Evolutionary conservation across 805 yeast genomes (phyloP).

Genomic region (Ogataea ramenticola): DNA sequence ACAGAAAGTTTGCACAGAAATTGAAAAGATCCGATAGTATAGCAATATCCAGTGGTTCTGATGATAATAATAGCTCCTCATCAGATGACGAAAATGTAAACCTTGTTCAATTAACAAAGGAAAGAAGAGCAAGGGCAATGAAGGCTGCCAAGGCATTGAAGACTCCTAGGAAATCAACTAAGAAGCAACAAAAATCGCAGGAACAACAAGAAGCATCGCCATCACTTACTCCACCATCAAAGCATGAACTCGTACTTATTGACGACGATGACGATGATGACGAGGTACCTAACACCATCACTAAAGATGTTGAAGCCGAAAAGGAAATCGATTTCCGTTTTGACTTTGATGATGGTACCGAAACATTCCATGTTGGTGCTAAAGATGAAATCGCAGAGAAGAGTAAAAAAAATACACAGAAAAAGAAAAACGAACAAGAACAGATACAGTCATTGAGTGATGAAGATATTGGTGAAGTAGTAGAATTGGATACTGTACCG

Average conservation of each 20-base stretch:
- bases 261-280: constrained; percentile 3
- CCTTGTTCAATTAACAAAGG: constrained; percentile 64
- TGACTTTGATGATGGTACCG: constrained; percentile 35
- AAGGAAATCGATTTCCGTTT: constrained; percentile 35
- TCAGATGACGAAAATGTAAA: constrained; percentile 66
- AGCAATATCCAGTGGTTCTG: constrained; percentile 29
- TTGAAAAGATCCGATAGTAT: constrained; percentile 16
- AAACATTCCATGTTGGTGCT: constrained; percentile 14
- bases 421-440: constrained; percentile 1
- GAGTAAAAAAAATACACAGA: constrained; percentile 4
- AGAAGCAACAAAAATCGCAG: constrained; percentile 4
- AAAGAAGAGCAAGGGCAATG: constrained; percentile 50
- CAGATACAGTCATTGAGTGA: constrained; percentile 26
- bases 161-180: constrained; percentile 14
- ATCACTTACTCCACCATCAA: background rate
- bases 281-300: constrained; percentile 19
- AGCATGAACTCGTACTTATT: constrained; percentile 1
- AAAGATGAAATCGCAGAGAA: constrained; percentile 7
- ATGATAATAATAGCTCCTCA: constrained; percentile 30
- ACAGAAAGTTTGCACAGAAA: constrained; percentile 19
- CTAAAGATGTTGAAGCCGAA: constrained; percentile 29
- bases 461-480: constrained; percentile 60
- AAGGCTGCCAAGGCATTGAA: constrained; percentile 32
- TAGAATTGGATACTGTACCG: constrained; percentile 13
- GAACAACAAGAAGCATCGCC: constrained; percentile 1